Evolutionary conservation across 192 early-diverging fungal genomes (phyloP).

Genomic region (Linnemannia schmuckeri): DNA sequence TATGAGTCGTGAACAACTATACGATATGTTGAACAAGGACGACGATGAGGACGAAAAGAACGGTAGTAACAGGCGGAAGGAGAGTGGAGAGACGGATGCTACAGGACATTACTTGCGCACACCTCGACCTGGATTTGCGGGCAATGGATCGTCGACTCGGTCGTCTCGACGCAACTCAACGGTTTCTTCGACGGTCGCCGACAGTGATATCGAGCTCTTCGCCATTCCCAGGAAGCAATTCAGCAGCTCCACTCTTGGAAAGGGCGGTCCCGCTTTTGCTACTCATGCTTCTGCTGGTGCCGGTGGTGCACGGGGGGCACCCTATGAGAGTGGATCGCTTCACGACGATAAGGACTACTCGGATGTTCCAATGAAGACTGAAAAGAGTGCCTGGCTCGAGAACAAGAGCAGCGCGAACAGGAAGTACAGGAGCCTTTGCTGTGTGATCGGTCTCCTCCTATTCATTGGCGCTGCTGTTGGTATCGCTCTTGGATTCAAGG

Average conservation of each 20-base stretch:
- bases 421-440: conserved; percentile 16
- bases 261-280: not conserved
- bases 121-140: conserved; percentile 11
- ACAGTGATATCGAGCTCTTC: conserved; percentile 15
- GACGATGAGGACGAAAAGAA: not conserved
- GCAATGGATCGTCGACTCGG: not conserved
- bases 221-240: not conserved
- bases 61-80: not conserved
- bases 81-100: not conserved
- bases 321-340: not conserved
- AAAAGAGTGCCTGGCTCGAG: conserved; percentile 22
- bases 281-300: not conserved
- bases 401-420: conserved; percentile 15
- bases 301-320: too few species aligned
- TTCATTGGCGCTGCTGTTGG: conserved; percentile 9
- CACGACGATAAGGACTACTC: not conserved
- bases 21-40: conserved; percentile 24
- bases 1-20: conserved; percentile 22
- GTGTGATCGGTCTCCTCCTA: conserved; percentile 11
- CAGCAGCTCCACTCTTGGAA: not conserved
- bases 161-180: conserved; percentile 21
- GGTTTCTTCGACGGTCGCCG: not conserved
- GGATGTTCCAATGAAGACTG: not conserved
- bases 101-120: conserved; percentile 1
- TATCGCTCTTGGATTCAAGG: conserved; percentile 8